These are phyloP conservation scores for Yamadazyma trypodendri DNA, from an alignment of 1,139 yeast species.

Conservation along the genomic window DNA sequence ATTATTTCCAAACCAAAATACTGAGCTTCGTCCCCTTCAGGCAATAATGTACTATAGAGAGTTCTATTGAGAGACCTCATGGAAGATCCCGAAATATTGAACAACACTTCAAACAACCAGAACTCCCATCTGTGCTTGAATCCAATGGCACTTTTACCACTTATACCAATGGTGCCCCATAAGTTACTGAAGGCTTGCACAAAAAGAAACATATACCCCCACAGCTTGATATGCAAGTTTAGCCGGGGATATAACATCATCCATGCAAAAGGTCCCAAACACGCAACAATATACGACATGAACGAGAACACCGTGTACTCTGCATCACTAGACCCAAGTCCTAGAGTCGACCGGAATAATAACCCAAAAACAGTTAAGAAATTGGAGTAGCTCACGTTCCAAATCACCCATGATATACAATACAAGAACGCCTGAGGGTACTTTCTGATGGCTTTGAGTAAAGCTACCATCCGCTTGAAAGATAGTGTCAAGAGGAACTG, in stretches of 20 bases:
- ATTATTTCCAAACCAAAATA: constrained; percentile 44
- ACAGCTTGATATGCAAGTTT: constrained; percentile 26
- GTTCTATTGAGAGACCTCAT: constrained; percentile 39
- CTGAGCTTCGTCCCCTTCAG: constrained; percentile 46
- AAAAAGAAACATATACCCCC: constrained; percentile 34
- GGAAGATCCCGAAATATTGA: constrained; percentile 35
- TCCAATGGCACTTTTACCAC: constrained; percentile 26
- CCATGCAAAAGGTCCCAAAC: constrained; percentile 39
- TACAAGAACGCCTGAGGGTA: constrained; percentile 40
- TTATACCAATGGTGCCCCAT: constrained; percentile 46
- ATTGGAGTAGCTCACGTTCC: constrained; percentile 41
- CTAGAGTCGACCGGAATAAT: constrained; percentile 42
- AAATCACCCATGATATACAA: constrained; percentile 44
- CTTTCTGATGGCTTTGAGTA: constrained; percentile 26
- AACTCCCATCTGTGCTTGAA: constrained; percentile 46
- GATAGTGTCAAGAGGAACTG: constrained; percentile 25
- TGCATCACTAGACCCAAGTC: constrained; percentile 38
- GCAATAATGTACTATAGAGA: constrained; percentile 38
- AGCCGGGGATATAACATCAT: constrained; percentile 34
- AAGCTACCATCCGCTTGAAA: constrained; percentile 24
- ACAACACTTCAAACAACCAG: constrained; percentile 42
- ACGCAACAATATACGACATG: constrained; percentile 35
- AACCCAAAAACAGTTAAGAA: constrained; percentile 38
- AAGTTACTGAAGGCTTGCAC: constrained; percentile 35
- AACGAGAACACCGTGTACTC: constrained; percentile 44